Evolutionary conservation across 192 early-diverging fungal species (phyloP), one percentile per base, ranked within the genome.

Genomic region (Radiomyces spectabilis): DNA sequence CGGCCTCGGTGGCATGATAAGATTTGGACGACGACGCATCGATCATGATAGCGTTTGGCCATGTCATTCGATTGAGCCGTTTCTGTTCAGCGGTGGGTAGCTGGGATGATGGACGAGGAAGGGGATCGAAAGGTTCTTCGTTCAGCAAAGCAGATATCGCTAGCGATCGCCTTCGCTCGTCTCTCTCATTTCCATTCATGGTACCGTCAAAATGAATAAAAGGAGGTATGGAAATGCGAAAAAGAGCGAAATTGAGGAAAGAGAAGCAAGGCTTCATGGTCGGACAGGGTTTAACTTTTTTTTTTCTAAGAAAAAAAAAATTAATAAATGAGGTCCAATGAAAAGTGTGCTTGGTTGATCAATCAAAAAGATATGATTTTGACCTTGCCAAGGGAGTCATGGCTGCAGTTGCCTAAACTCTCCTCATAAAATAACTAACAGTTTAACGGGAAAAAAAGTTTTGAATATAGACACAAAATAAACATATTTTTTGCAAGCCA

Each of bases 141-240:
- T 66, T 66, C 5, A 66, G 27, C 22, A 66, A 18, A 2, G 64
- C 46, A 18, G 64, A 66, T 30, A 66, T 58, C 4, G 64, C 33
- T 16, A 66, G 34, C 1, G 64, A 59, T 8, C 35, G 30, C 26
- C 57, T 40, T 48, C 60, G 45, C 13, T 26, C 24, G 7, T 48
- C 24, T 12, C 21, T 48, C 10, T 9, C 13, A 15, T 25, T 4
- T 6, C 30, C 15, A 44, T 25, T 24, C 40, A 55, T 24, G 19
- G 27, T 18, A 25, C 29, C n/a, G 30, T 10, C 10, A n/a, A 21
- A 35, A 3, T 19, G 51, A 21, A 2, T 29, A 39, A 39, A 32
- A 51, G 24, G 37, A 53, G 22, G 21, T n/a, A 0, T 3, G 12
- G 19, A 49, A 49, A 29, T 19, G 29, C n/a, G 26, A 31, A 1